Evolutionary conservation across 768 basidiomycete genomes (phyloP), one percentile per base, ranked within the genome.

Genomic region (Scleroderma citrinum): DNA sequence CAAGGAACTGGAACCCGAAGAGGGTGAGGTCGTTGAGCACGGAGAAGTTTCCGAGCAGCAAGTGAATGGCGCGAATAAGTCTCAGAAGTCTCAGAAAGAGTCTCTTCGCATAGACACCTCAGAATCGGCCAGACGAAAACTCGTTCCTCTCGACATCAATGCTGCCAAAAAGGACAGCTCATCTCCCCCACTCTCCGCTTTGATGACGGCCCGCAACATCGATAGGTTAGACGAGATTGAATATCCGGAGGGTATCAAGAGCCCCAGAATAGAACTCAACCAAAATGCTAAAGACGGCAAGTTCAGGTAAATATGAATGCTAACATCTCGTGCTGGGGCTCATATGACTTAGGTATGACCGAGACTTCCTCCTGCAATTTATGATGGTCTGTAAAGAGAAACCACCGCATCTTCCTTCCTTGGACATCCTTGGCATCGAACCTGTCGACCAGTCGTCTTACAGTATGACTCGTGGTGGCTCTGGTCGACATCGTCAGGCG

Each of bases 281-380:
- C 72, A 78, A 47, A 80, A 84, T 52, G 86, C 84, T 7, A 81
- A 84, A 69, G 82, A 90, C 48, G 92, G 92, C 58, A 94, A 92
- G 69, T 95, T 92, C 74, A 81, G 85, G 90, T 89, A 68, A 52
- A 59, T 51, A 21, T 46, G 30, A 41, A 38, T 20, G 19, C 41
- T 51, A 41, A 21, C 31, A n/a, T 34, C 16, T 29, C 29, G 21
- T 20, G 8, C 23, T 14, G 30, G 17, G 10, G 17, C 11, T 20
- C 46, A 8, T n/a, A 16, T 32, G 3, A 14, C 7, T 34, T 38
- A 39, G 95, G 60, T 99, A 99, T 65, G 92, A 97, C 66, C 92
- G 94, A 31, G 92, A 94, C 17, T 99, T 99, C 82, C 78, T 99
- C 21, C 70, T 99, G 51, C 95, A 99, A 64, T 99, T 99, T 73